phyloP scores from a whole-genome alignment of 176 grass and related monocot species.

The Alloteropsis semialata region DNA sequence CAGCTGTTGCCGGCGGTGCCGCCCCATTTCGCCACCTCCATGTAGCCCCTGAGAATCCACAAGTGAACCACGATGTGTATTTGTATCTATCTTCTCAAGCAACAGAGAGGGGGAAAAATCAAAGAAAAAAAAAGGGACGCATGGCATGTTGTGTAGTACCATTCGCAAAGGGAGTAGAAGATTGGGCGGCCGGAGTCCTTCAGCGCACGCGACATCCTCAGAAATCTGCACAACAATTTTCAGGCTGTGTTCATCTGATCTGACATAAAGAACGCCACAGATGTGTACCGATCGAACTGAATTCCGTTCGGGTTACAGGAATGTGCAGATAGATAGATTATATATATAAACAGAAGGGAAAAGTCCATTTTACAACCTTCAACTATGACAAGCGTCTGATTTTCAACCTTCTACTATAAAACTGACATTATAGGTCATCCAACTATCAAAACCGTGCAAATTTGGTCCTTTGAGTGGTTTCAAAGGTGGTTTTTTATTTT shows the following conservation, averaged over 20 bases:
- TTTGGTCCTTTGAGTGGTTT: too few species aligned
- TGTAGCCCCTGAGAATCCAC: slow-evolving; percentile 34
- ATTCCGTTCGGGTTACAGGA: neutral
- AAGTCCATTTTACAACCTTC: too few species aligned
- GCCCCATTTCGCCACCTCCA: slow-evolving; percentile 57
- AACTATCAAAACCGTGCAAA: too few species aligned
- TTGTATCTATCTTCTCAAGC: too few species aligned
- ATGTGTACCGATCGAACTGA: neutral
- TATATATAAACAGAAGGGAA: too few species aligned
- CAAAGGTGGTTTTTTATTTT: too few species aligned
- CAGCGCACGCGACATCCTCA: slow-evolving; percentile 41
- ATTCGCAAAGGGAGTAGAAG: slow-evolving; percentile 77
- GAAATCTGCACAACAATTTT: slow-evolving; percentile 31
- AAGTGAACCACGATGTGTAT: neutral
- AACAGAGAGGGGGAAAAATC: too few species aligned
- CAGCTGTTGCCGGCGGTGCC: slow-evolving; percentile 59
- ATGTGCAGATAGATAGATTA: neutral
- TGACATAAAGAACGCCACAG: neutral
- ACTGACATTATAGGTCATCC: too few species aligned
- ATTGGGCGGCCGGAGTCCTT: slow-evolving; percentile 41
- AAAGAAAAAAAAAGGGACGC: neutral
- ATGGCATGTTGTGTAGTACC: slow-evolving; percentile 11
- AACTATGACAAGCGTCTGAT: too few species aligned
- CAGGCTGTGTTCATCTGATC: too few species aligned
- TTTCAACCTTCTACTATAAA: too few species aligned